Conservation (phyloP, 305 asterid genomes). For the Solanum hybrid region DNA sequence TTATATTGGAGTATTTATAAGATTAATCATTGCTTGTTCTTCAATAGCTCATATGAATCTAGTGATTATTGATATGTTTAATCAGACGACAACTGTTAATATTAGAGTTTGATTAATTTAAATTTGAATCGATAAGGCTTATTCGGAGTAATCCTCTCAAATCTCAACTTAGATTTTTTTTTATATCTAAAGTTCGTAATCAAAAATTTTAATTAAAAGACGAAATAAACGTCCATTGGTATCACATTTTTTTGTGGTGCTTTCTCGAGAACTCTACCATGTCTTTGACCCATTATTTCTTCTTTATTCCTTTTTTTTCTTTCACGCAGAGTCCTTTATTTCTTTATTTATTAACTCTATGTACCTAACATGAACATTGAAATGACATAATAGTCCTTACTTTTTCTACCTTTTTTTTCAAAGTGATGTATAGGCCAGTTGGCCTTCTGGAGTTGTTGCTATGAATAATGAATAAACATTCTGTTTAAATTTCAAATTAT, state of each 20-base stretch:
- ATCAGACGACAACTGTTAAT: neutral
- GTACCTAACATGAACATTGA: neutral
- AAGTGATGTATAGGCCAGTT: neutral
- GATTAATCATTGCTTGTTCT: too few species aligned
- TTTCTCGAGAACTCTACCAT: constrained; percentile 6
- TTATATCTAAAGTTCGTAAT: neutral
- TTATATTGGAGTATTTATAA: too few species aligned
- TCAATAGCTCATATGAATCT: neutral
- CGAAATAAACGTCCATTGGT: neutral
- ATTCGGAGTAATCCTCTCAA: neutral
- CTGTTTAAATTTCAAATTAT: constrained; percentile 5
- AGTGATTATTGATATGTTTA: neutral
- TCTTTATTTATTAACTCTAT: neutral
- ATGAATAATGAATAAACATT: neutral
- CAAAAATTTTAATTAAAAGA: neutral
- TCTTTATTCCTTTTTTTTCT: neutral
- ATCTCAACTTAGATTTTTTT: too few species aligned
- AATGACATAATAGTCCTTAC: neutral
- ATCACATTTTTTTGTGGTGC: neutral
- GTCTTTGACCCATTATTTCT: constrained; percentile 2
- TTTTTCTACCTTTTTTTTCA: neutral
- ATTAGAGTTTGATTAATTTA: neutral
- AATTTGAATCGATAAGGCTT: neutral
- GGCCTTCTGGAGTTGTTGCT: neutral
- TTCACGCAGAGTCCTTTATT: neutral